phyloP scores from a whole-genome alignment of 2,329 filamentous ascomycete species.

The Sporothrix brasiliensis region DNA sequence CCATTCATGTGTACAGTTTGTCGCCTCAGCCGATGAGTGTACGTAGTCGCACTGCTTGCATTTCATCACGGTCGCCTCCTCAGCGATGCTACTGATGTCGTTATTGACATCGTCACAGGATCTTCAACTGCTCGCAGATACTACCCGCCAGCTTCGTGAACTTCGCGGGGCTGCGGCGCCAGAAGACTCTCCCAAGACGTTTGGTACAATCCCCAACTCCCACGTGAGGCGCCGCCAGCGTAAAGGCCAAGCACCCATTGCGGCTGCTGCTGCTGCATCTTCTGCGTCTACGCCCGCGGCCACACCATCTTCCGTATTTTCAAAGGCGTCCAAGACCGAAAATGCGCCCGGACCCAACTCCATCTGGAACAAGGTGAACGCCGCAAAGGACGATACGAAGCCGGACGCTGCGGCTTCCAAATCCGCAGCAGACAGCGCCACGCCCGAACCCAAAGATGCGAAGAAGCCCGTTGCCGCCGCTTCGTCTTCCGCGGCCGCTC shows the following conservation, averaged over 20 bases:
- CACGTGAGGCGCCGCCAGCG: slow-evolving; percentile 60
- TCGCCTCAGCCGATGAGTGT: slow-evolving; percentile 70
- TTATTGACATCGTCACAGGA: slow-evolving; percentile 46
- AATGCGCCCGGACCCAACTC: slow-evolving; percentile 24
- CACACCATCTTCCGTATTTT: slow-evolving; percentile 34
- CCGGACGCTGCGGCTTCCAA: not conserved
- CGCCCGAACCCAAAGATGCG: slow-evolving; percentile 39
- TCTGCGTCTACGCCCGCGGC: not conserved
- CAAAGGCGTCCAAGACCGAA: slow-evolving; percentile 38
- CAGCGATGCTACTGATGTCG: too few relatives aligned
- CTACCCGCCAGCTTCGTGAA: slow-evolving; percentile 63
- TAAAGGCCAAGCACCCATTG: slow-evolving; percentile 38
- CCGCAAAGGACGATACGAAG: slow-evolving; percentile 33
- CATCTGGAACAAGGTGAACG: slow-evolving; percentile 31
- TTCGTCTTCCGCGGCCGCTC: slow-evolving; percentile 34
- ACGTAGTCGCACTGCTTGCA: slow-evolving; percentile 30
- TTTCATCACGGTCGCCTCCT: not conserved
- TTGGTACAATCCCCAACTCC: slow-evolving; percentile 75
- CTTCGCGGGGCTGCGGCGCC: slow-evolving; percentile 62
- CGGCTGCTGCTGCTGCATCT: not conserved
- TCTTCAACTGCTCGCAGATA: slow-evolving; percentile 70
- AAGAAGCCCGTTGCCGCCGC: slow-evolving; percentile 44
- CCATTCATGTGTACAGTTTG: slow-evolving; percentile 87
- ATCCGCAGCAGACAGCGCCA: slow-evolving; percentile 22
- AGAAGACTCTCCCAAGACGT: slow-evolving; percentile 60